phyloP scores from a whole-genome alignment of 2,329 filamentous ascomycete species.

The Aspergillus brasiliensis region DNA sequence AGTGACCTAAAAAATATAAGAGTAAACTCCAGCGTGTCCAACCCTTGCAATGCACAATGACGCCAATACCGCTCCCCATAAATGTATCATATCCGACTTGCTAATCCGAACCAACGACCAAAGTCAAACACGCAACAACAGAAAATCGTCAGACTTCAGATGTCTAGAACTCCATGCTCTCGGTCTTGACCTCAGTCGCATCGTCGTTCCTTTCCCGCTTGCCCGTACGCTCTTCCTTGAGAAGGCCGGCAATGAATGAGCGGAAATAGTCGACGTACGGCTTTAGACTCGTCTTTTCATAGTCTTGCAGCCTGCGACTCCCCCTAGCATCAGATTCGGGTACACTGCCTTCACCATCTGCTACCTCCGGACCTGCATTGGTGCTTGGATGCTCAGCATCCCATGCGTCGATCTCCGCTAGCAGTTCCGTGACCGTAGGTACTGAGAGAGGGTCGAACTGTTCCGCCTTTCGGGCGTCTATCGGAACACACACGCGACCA shows the following conservation, averaged over 20 bases:
- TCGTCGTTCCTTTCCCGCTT: slow-evolving; percentile 58
- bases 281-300: slow-evolving; percentile 95
- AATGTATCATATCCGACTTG: not conserved
- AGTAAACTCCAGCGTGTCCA: not conserved
- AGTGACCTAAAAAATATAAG: not conserved
- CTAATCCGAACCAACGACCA: not conserved
- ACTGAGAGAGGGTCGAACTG: slow-evolving; percentile 84
- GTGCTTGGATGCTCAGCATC: slow-evolving; percentile 43
- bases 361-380: slow-evolving; percentile 44
- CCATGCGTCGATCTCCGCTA: slow-evolving; percentile 86
- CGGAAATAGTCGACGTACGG: slow-evolving; percentile 91
- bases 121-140: not conserved
- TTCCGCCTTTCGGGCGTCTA: slow-evolving; percentile 73
- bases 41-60: not conserved
- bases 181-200: slow-evolving; percentile 38
- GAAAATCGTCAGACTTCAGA: not conserved
- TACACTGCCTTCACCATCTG: slow-evolving; percentile 42
- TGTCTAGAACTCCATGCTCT: slow-evolving; percentile 67
- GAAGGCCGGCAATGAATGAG: slow-evolving; percentile 72
- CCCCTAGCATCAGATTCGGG: slow-evolving; percentile 35
- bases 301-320: slow-evolving; percentile 67
- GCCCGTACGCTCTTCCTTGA: slow-evolving; percentile 69
- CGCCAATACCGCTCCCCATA: not conserved
- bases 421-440: slow-evolving; percentile 81
- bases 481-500: slow-evolving; percentile 91